Conservation (phyloP, 768 basidiomycete species). For the Megacollybia marginata region DNA sequence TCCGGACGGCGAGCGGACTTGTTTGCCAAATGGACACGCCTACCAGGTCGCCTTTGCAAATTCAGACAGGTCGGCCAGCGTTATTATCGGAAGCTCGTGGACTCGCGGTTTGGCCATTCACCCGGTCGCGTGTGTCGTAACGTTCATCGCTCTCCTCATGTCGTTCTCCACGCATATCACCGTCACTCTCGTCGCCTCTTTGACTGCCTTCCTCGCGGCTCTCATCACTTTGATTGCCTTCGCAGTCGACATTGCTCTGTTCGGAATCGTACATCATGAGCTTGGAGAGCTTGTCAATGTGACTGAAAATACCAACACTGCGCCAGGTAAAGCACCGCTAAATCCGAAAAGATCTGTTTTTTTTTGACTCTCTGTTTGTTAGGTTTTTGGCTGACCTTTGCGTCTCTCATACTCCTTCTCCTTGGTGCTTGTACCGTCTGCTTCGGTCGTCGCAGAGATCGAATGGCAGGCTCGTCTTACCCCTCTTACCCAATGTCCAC, state of each 20-base stretch:
- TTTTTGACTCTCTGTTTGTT: background rate
- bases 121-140: conserved; percentile 60
- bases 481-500: conserved; percentile 13
- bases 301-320: conserved; percentile 43
- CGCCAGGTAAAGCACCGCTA: conserved; percentile 44
- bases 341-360: background rate
- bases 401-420: conserved; percentile 52
- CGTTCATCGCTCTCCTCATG: conserved; percentile 49
- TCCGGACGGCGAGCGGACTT: conserved; percentile 24
- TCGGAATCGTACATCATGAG: conserved; percentile 50
- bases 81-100: conserved; percentile 49
- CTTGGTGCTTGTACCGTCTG: conserved; percentile 65
- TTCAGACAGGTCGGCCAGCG: conserved; percentile 24
- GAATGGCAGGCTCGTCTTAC: conserved; percentile 34
- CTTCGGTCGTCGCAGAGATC: conserved; percentile 54
- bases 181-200: conserved; percentile 43
- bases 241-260: conserved; percentile 71
- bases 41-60: conserved; percentile 28
- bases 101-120: conserved; percentile 71
- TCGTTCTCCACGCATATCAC: conserved; percentile 45
- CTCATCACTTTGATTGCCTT: conserved; percentile 65
- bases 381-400: conserved; percentile 78
- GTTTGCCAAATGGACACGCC: conserved; percentile 43
- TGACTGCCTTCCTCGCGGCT: conserved; percentile 65
- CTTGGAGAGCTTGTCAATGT: conserved; percentile 42